Evolutionary conservation across 495 filamentous ascomycete species (phyloP), one percentile per base, ranked within the genome.

Genomic region (Daldinia loculata): DNA sequence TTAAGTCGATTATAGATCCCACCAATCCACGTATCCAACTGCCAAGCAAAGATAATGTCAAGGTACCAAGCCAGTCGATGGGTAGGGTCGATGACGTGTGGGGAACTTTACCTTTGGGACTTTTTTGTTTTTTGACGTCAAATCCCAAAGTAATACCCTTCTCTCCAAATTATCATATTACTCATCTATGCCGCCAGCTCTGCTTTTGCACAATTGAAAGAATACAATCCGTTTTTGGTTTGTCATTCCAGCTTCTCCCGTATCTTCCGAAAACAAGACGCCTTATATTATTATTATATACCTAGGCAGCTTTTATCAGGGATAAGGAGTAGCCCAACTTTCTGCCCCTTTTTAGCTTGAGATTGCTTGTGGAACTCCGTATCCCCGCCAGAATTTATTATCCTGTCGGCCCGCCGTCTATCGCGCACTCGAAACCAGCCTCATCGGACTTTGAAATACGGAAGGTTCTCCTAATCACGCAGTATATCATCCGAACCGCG

Each of bases 31-130:
- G 55, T 30, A 57, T 50, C 15, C 8, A n/a, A n/a, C n/a, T n/a
- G n/a, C n/a, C n/a, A 30, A 29, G 8, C 59, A 57, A 32, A 59
- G 58, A 3, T 62, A 26, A 11, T 39, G 11, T 36, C 38, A 36
- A 56, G 53, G 59, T 63, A 38, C 52, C 8, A 66, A 66, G 26
- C 45, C 43, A 19, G 17, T 27, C 26, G 11, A 30, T 30, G 26
- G 43, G 43, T 9, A 66, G 57, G 66, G 61, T 69, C 67, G 64
- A 76, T 74, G 74, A 76, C 67, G 71, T 71, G 71, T 71, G 74
- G 64, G 61, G 74, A 63, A 52, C 51, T 55, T 69, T 66, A 52
- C 19, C 57, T 67, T 29, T 61, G 61, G 59, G 52, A 58, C 51
- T 34, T 62, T 71, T 52, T 24, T 29, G 0, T 56, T 56, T 71